Percentiles rank a stretch among this genome's conserved stretches.
Evolutionary conservation across 345 rosid genomes (phyloP).

Genomic region (Gossypium thurberi): DNA sequence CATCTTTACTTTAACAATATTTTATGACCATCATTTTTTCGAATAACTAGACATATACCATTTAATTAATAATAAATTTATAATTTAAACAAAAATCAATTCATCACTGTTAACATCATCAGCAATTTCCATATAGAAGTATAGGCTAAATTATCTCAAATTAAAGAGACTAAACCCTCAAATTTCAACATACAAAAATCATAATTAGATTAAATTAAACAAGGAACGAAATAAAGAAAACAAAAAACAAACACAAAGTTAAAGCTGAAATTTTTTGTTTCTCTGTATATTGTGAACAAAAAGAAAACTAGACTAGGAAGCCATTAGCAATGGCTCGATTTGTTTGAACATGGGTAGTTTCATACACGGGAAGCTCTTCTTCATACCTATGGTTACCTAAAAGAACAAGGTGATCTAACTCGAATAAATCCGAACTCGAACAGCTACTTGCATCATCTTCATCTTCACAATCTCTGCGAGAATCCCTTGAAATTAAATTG

Average conservation of each 20-base stretch:
- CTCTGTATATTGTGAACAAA: no score
- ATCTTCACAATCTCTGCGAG: background rate
- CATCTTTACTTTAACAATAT: no score
- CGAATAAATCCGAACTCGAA: background rate
- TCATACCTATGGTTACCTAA: background rate
- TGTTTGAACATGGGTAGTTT: background rate
- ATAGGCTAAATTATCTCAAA: background rate
- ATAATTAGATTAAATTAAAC: background rate
- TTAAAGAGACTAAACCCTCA: background rate
- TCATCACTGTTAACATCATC: background rate
- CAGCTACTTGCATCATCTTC: background rate
- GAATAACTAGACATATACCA: no score
- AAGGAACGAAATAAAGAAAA: background rate
- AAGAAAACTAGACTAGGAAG: background rate
- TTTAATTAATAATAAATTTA: no score
- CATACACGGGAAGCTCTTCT: background rate
- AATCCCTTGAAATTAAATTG: background rate
- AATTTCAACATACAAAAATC: background rate
- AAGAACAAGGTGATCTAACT: background rate
- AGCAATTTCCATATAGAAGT: background rate
- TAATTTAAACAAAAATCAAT: background rate
- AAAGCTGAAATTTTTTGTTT: no score
- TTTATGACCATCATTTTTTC: no score
- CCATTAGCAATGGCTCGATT: constrained; percentile 3
- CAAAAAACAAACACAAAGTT: no score